Base-by-base conservation (phyloP, 352 stramenopile species). In the Phytophthora pisi region DNA sequence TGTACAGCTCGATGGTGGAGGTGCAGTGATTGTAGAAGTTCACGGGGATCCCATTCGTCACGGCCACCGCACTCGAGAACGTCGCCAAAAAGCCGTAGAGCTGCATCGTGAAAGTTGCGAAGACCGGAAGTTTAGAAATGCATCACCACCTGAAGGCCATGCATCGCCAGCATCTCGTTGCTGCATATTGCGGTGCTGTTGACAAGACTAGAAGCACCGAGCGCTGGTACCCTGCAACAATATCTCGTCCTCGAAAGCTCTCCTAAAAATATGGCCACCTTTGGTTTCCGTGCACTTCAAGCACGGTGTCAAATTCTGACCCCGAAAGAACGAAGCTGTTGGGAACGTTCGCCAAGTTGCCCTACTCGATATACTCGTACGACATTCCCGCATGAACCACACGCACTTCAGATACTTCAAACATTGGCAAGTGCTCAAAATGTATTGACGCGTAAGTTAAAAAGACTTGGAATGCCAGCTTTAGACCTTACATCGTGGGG, bases 21-120 rank as follows among this genome's bases (percentile, higher is more conserved):
- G 43, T 54, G 57, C 81, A 91, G 23, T 63, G 61, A 64, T 91
- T 91, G 75, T 85, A 75, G 61, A 91, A 82, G 45, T 69, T 80
- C 53, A 90, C 64, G 26, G 65, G 76, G 40, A 89, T 82, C 13
- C 70, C 81, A 16, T 31, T 40, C 11, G 50, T 34, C 38, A 53
- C 49, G 13, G 51, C n/a, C 53, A 31, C 24, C 11, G 42, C 28
- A 28, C 15, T 36, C 53, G 70, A 52, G 42, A 66, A 13, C 24
- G 50, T 54, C 31, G 51, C 24, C 4, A 51, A 28, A 9, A 64
- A 18, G 10, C 46, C 10, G 16, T 61, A 34, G 26, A 54, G 43
- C 8, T 74, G 67, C 67, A 74, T 74, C 11, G 49, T 50, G 16
- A 36, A 23, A 18, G 34, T 42, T 5, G 11, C 23, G 16, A n/a